These are phyloP conservation scores for Pinus albicaulis DNA, from an alignment of 75 land plant genomes.

Conservation along the genomic window DNA sequence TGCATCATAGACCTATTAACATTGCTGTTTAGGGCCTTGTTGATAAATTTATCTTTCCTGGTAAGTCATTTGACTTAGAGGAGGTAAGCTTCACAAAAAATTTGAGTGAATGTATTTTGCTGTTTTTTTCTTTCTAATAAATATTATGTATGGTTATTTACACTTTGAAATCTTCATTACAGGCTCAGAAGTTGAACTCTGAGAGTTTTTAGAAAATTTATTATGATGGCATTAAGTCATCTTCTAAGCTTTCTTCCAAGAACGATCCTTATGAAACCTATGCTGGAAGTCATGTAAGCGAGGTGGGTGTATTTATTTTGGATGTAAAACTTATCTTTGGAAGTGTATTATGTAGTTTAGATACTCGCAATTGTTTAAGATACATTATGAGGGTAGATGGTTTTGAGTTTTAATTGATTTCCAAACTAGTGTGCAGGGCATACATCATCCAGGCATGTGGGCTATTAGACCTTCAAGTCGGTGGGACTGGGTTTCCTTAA, in stretches of 20 bases:
- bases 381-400: no score
- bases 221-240: conserved; percentile 81
- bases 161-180: conserved; percentile 17
- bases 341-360: background rate
- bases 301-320: conserved; percentile 33
- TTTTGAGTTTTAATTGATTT: no score
- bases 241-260: conserved; percentile 54
- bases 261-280: conserved; percentile 88
- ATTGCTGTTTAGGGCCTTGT: no score
- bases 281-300: conserved; percentile 73
- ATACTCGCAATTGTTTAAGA: no score
- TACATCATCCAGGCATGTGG: conserved; percentile 93
- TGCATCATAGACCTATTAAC: no score
- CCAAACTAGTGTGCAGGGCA: conserved; percentile 38
- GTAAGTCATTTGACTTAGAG: conserved; percentile 87
- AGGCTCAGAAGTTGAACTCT: conserved; percentile 82
- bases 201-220: conserved; percentile 96
- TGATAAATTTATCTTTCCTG: conserved; percentile 81
- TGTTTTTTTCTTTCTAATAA: background rate
- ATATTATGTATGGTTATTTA: background rate
- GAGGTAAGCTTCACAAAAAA: conserved; percentile 14
- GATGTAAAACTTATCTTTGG: background rate
- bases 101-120: background rate
- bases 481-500: conserved; percentile 77
- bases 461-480: conserved; percentile 61